A percentile compares a stretch with the other conserved stretches of the same genome.
phyloP scores from a whole-genome alignment of 208 protist genomes.

The Phytomonas sp. region DNA sequence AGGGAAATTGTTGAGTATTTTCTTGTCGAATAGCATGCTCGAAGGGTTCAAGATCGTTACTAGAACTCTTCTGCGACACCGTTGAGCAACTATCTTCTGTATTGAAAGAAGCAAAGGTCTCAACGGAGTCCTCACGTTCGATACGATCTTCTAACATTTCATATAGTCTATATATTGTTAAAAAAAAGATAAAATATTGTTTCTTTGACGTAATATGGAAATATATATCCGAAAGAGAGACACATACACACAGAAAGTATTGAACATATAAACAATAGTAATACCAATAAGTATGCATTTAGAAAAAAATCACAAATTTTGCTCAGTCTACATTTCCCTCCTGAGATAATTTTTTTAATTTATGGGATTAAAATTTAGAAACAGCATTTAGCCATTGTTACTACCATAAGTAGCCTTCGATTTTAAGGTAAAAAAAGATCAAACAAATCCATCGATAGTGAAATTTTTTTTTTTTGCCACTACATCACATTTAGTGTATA shows the following conservation, averaged over 20 bases:
- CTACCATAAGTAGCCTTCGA: not conserved
- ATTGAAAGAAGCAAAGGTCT: not conserved
- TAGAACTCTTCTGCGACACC: not conserved
- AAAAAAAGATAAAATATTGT: not conserved
- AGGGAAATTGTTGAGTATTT: not conserved
- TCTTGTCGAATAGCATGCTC: not conserved
- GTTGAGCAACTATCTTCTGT: not conserved
- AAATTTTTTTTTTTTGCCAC: not conserved
- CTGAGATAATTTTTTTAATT: not conserved
- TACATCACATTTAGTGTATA: not conserved
- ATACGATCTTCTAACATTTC: not conserved
- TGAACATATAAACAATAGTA: not conserved
- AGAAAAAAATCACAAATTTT: not conserved
- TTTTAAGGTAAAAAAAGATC: not conserved
- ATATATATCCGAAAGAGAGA: not conserved
- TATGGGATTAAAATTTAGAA: not conserved
- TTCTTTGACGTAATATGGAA: not conserved
- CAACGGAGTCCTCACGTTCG: not conserved
- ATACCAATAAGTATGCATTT: not conserved
- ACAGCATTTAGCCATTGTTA: not conserved
- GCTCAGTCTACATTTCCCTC: not conserved
- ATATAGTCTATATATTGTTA: not conserved
- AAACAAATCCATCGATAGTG: not conserved
- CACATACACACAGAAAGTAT: not conserved
- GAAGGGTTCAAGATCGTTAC: not conserved